A percentile compares a stretch with the other conserved stretches of the same genome.
phyloP scores from a whole-genome alignment of 257 asterid species.

The Fraxinus cuspidata region DNA sequence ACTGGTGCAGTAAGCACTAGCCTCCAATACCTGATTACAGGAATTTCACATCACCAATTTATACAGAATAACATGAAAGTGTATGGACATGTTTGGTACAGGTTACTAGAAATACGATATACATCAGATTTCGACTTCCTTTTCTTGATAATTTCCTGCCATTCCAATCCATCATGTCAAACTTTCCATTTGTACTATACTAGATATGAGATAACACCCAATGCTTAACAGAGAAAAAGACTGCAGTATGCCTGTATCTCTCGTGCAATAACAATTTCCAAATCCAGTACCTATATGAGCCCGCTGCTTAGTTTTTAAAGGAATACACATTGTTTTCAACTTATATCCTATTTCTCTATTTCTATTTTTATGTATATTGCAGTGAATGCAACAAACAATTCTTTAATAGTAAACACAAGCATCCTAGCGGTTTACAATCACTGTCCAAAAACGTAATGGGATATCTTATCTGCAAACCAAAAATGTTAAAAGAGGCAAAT shows the following conservation, averaged over 20 bases:
- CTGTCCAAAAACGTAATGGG: background rate
- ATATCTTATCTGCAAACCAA: background rate
- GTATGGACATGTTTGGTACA: background rate
- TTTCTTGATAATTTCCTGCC: background rate
- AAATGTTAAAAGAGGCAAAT: background rate
- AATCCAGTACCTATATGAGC: background rate
- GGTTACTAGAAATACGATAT: background rate
- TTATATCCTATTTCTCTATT: background rate
- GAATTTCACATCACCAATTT: conserved; percentile 17
- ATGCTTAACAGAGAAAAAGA: background rate
- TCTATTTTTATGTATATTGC: background rate
- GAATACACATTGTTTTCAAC: background rate
- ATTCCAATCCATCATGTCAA: background rate
- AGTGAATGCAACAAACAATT: background rate
- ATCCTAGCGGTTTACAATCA: too few relatives aligned
- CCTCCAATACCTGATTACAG: conserved; percentile 64
- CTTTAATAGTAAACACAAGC: too few relatives aligned
- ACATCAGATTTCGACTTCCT: background rate
- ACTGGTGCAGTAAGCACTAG: conserved; percentile 71
- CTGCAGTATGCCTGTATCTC: too few relatives aligned
- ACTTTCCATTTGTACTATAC: background rate
- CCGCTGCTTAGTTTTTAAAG: background rate
- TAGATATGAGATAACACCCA: background rate
- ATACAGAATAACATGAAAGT: background rate
- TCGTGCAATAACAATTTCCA: background rate